Base-by-base conservation (phyloP, 192 early-diverging fungal species). In the Chytriomyces sp. region DNA sequence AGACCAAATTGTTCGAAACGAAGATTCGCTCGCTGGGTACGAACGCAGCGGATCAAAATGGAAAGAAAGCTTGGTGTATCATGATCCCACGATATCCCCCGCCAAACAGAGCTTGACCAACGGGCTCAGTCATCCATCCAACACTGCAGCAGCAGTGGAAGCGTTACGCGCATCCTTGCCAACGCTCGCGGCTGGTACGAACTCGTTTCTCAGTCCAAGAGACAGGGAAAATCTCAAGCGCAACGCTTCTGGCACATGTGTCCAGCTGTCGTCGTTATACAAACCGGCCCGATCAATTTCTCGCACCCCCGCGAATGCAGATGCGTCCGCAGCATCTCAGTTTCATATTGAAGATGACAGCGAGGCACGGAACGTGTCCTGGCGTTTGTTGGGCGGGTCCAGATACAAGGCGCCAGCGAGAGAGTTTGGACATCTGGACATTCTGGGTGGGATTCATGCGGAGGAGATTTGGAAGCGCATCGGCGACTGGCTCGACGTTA, bases 21-120 rank as follows among this genome's bases (percentile, higher is more conserved):
- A 66, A 44, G 83, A 84, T 64, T 68, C 78, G 10, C n/a, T 84
- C 69, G 76, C 76, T 11, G 83, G 83, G 8, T 84, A 82, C 66
- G 63, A 62, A 5, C 77, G 79, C 18, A 67, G 59, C 69, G 69
- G 69, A 0, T 75, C 69, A n/a, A n/a, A 35, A 23, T 84, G 83
- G 83, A 82, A 80, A 66, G 81, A 83, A 0, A 68, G 82, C 6
- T 75, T 84, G 47, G 49, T 69, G 8, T 84, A 84, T 53, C 69
- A 63, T 11, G 47, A n/a, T 24, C 53, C 53, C 13, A 2, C 53
- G 13, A 20, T 20, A 13, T 57, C 53, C 1, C 16, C 16, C 16
- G 16, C 53, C 2, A 57, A 13, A 5, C 16, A 20, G 16, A 20
- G 53, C 13, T 13, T 13, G 13, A n/a, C 3, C 20, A 35, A 35